Conservation (phyloP, 148 eudicot genomes). For the Rhododendron griersonianum region DNA sequence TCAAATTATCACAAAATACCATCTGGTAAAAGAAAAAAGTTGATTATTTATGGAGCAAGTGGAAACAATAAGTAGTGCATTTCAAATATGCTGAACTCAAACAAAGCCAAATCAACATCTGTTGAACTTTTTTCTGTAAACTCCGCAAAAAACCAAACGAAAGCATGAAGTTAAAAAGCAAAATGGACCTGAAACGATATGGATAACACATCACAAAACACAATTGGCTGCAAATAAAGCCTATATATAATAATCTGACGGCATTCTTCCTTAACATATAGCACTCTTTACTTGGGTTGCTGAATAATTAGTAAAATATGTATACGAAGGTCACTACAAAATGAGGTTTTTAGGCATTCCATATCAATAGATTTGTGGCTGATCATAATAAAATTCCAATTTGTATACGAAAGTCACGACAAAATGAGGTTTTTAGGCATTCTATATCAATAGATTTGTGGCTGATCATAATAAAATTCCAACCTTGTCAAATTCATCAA, state of each 20-base stretch:
- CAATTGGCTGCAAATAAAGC: not conserved
- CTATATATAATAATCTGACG: not conserved
- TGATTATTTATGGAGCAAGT: not conserved
- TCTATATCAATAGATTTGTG: not conserved
- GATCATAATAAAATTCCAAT: not conserved
- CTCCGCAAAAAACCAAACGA: not conserved
- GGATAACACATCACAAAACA: not conserved
- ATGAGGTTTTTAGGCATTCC: not conserved
- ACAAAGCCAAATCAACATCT: not conserved
- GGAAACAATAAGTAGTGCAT: not conserved
- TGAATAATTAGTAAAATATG: not conserved
- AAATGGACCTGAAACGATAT: not conserved
- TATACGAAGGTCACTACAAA: not conserved
- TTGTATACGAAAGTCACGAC: not conserved
- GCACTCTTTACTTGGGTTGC: not conserved
- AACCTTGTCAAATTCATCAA: constrained; percentile 85
- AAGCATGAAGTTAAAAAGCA: not conserved
- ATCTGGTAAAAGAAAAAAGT: not conserved
- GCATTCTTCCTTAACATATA: not conserved
- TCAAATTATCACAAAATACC: not conserved
- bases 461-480: constrained; percentile 7
- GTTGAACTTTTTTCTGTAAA: not conserved
- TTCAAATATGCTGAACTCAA: not conserved
- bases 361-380: not conserved
- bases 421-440: not conserved